Evolutionary conservation across 2,329 filamentous ascomycete genomes (phyloP), one percentile per base, ranked within the genome.

Genomic region (Fusarium clavum): DNA sequence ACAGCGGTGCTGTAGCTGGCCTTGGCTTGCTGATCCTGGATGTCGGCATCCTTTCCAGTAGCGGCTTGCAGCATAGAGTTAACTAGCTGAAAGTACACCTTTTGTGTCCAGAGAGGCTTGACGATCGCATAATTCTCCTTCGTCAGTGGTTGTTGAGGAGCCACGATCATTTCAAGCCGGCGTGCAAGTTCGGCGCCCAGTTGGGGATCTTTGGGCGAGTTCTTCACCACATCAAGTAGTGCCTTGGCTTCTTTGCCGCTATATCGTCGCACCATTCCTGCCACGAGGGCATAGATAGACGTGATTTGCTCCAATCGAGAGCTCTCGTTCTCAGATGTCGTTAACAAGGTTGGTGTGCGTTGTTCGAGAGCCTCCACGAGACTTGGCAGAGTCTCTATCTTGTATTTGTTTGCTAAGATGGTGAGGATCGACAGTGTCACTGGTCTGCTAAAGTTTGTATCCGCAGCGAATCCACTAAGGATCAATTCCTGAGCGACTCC

Each of bases 31-130:
- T 74, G 77, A 38, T 76, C 77, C 20, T 73, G 71, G 7, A 74
- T 61, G 10, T 75, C 67, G 24, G 79, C 69, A n/a, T 79, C 70
- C 20, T 72, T 65, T 32, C 74, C 64, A 18, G 72, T 80, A 11
- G 86, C 85, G 5, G 77, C 74, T 16, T 77, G 72, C 6, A 87
- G 77, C 75, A 87, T 80, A 6, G 84, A 83, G 69, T 81, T 81
- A 25, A 81, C 80, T 10, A 86, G 75, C 51, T 83, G 79, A 48
- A 82, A 78, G 72, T 86, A 87, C 4, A 83, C 76, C 75, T 84
- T 85, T 62, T 87, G 86, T 62, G 80, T 77, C 81, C 82, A 84
- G 2, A 87, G 77, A 6, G 81, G 81, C 67, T 82, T 83, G 32
- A 84, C 76, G 4, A 82, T 67, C 6, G 83, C 83, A 58, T 83